Base-by-base conservation (phyloP, 371 early-diverging fungal species). In the Lichtheimia ramosa region DNA sequence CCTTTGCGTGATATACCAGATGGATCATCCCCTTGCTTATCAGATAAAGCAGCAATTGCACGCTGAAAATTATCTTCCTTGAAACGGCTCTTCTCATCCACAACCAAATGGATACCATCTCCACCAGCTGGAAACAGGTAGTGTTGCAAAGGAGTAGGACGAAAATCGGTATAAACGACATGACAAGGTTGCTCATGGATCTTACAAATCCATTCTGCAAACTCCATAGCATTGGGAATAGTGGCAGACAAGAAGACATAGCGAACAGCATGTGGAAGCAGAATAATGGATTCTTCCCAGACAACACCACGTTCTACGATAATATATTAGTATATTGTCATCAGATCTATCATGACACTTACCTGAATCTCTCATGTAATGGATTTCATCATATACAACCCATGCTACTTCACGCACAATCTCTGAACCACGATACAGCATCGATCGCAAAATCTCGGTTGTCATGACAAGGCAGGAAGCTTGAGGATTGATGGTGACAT, bases 321-420 rank as follows among this genome's bases (percentile, higher is more conserved):
- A 28, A 25, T 14, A 49, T 23, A 18, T 28, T 12, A 58, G 55
- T 18, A 16, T 24, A 28, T 20, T 51, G 8, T n/a, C 20, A 40
- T 46, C 3, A 21, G 4, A 53, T 41, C 0, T 18, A 20, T 18
- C 49, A 58, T 25, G 27, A 14, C 6, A 16, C 54, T 55, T 79
- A 77, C 81, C 79, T 58, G 80, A 71, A 71, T 98, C 96, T 68
- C 97, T 82, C 99, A 99, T 98, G 72, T 99, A 99, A 77, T 99
- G 99, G 56, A 99, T 93, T 84, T 99, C 99, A 74, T 99, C 99
- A 83, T 96, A 99, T 25, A 99, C 88, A 28, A 99, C 96, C 99
- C 99, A 99, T 8, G 97, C 92, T 5, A 99, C 96, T 79, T 99
- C 99, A 61, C 99, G 90, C 83, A 99, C 94, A 48, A 99, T 85